phyloP scores from a whole-genome alignment of 352 stramenopile genomes.

The Lagenidium sp. region DNA sequence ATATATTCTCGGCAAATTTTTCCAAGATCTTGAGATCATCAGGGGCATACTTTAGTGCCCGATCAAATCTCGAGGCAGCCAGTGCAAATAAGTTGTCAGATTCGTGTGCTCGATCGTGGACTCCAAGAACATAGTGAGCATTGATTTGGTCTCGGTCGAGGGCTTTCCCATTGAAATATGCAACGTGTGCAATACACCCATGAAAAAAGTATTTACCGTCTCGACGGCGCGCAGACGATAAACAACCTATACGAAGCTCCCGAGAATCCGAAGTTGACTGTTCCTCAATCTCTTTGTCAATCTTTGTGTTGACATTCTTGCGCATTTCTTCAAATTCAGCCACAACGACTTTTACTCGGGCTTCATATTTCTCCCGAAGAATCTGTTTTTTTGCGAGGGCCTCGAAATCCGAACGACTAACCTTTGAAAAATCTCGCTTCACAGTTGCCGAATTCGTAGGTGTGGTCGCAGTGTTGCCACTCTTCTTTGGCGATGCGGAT shows the following conservation, averaged over 20 bases:
- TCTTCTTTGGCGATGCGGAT: too few species aligned
- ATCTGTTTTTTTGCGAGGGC: slow-evolving; percentile 75
- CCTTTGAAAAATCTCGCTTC: slow-evolving; percentile 57
- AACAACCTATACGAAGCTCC: slow-evolving; percentile 64
- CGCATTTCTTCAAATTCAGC: slow-evolving; percentile 70
- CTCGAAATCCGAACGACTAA: slow-evolving; percentile 66
- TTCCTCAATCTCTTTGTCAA: slow-evolving; percentile 55
- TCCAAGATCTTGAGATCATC: slow-evolving; percentile 59
- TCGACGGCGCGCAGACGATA: slow-evolving; percentile 41
- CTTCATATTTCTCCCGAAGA: slow-evolving; percentile 59
- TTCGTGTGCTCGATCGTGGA: slow-evolving; percentile 41
- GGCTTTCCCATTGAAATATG: slow-evolving; percentile 58
- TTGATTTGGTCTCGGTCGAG: slow-evolving; percentile 67
- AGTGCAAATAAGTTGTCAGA: slow-evolving; percentile 76
- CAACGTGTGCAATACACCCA: slow-evolving; percentile 74
- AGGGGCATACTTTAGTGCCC: slow-evolving; percentile 43
- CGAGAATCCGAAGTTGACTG: slow-evolving; percentile 41
- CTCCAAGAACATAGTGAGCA: slow-evolving; percentile 62
- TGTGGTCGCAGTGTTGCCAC: slow-evolving; percentile 1
- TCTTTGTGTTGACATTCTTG: slow-evolving; percentile 59
- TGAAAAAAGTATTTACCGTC: slow-evolving; percentile 86
- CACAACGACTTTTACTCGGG: slow-evolving; percentile 35
- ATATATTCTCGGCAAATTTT: slow-evolving; percentile 75
- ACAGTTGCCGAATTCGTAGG: not conserved
- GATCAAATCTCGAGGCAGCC: slow-evolving; percentile 55